These are phyloP conservation scores for Boletus subparvulus DNA, from an alignment of 768 basidiomycete species.

Conservation along the genomic window DNA sequence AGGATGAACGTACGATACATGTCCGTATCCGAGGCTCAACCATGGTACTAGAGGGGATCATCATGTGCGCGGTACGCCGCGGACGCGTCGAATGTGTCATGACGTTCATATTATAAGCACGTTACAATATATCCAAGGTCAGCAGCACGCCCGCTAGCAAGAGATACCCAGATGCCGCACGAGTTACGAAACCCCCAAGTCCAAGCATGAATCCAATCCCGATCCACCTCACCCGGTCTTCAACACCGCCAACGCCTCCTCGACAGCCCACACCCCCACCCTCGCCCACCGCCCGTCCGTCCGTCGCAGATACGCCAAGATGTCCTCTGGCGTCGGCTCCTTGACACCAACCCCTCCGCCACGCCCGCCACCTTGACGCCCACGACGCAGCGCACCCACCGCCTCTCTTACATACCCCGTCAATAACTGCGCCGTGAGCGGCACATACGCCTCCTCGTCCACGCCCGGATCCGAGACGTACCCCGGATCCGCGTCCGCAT, in stretches of 20 bases:
- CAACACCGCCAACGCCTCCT: constrained; percentile 53
- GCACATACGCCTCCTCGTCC: constrained; percentile 61
- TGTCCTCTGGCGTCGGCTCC: constrained; percentile 41
- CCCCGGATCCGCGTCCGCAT: constrained; percentile 39
- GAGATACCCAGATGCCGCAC: too few species aligned
- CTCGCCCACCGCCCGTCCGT: constrained; percentile 65
- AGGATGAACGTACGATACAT: neutral
- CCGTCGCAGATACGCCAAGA: constrained; percentile 45
- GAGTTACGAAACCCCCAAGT: neutral
- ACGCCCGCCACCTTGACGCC: neutral
- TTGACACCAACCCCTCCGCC: constrained; percentile 6
- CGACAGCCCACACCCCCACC: constrained; percentile 62
- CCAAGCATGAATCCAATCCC: neutral
- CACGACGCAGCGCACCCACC: constrained; percentile 37
- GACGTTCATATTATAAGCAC: neutral
- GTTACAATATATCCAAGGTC: too few species aligned
- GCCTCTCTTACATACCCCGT: constrained; percentile 46
- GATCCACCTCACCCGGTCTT: neutral
- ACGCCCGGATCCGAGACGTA: constrained; percentile 60
- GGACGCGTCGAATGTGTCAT: too few species aligned
- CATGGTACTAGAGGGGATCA: neutral
- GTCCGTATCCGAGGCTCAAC: neutral
- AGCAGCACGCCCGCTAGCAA: too few species aligned
- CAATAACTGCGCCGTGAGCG: constrained; percentile 55
- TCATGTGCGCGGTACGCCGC: neutral